A percentile compares a stretch with the other conserved stretches of the same genome.
These are phyloP conservation scores for Thuja plicata DNA, from an alignment of 83 land plant genomes.

Conservation along the genomic window DNA sequence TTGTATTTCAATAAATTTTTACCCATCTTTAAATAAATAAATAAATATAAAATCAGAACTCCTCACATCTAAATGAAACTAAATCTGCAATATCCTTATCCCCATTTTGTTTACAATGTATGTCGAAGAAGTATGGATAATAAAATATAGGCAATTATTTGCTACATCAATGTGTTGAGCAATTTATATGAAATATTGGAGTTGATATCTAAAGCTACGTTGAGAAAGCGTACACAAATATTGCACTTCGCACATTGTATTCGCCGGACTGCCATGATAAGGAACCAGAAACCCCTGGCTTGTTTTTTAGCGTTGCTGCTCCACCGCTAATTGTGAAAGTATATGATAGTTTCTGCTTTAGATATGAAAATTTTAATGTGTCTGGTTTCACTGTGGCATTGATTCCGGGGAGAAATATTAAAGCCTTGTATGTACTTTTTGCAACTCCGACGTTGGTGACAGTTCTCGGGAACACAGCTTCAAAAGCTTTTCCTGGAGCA, in stretches of 20 bases:
- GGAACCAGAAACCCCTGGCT: conserved; percentile 26
- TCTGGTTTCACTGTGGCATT: conserved; percentile 41
- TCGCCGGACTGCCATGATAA: conserved; percentile 47
- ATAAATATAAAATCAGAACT: too few relatives aligned
- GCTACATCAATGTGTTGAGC: too few relatives aligned
- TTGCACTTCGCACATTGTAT: conserved; percentile 52
- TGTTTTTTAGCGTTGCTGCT: neutral
- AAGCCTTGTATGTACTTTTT: conserved; percentile 34
- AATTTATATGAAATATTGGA: too few relatives aligned
- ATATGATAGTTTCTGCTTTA: conserved; percentile 38
- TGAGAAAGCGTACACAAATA: conserved; percentile 9
- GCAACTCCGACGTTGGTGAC: conserved; percentile 67
- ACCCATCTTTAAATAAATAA: too few relatives aligned
- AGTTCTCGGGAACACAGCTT: conserved; percentile 29
- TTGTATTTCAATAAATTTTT: too few relatives aligned
- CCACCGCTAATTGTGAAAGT: conserved; percentile 33
- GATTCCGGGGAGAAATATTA: conserved; percentile 1
- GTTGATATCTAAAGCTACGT: too few relatives aligned
- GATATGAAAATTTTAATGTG: conserved; percentile 31
- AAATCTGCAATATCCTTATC: too few relatives aligned
- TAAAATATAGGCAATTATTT: too few relatives aligned
- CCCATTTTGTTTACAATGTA: too few relatives aligned
- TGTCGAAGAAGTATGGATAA: too few relatives aligned
- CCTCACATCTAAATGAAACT: too few relatives aligned
- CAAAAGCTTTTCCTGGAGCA: neutral